These are phyloP conservation scores for Zygoascus meyerae DNA, from an alignment of 1,139 yeast species.

Conservation along the genomic window DNA sequence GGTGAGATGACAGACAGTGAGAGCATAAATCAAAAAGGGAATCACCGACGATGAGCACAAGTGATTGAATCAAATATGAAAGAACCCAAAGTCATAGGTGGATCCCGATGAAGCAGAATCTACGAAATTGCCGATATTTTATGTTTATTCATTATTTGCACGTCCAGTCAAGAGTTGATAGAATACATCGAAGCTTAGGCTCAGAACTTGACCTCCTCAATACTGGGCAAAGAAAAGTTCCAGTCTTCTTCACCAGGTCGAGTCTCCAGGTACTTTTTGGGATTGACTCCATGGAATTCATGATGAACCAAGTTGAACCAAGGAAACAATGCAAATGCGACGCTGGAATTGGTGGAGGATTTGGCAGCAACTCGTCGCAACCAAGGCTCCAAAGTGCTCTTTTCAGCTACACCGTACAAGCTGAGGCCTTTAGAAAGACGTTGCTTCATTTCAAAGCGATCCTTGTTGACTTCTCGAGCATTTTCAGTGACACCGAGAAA, in stretches of 20 bases:
- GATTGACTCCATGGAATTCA: slow-evolving; percentile 77
- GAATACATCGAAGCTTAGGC: too few species aligned
- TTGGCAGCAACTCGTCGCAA: slow-evolving; percentile 72
- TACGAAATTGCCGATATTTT: too few species aligned
- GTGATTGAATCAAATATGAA: too few species aligned
- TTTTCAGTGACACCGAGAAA: slow-evolving; percentile 80
- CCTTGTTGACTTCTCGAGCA: slow-evolving; percentile 62
- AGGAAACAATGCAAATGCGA: slow-evolving; percentile 59
- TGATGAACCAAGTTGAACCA: slow-evolving; percentile 82
- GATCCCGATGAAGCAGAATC: too few species aligned
- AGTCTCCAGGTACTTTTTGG: slow-evolving; percentile 61
- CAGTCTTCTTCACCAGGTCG: slow-evolving; percentile 44
- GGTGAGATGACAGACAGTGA: too few species aligned
- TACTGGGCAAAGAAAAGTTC: slow-evolving; percentile 31
- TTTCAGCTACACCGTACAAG: slow-evolving; percentile 50
- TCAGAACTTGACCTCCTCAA: slow-evolving; percentile 10
- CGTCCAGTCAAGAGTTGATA: too few species aligned
- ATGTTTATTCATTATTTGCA: slow-evolving; percentile 7
- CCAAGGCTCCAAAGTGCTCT: slow-evolving; percentile 58
- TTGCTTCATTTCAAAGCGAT: slow-evolving; percentile 67
- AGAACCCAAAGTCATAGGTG: too few species aligned
- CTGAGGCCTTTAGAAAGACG: slow-evolving; percentile 60
- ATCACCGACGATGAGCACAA: too few species aligned
- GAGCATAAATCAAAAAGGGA: too few species aligned
- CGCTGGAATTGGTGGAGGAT: slow-evolving; percentile 70